Conservation (phyloP, 2,329 filamentous ascomycete species). For the Xylariaceae sp. region DNA sequence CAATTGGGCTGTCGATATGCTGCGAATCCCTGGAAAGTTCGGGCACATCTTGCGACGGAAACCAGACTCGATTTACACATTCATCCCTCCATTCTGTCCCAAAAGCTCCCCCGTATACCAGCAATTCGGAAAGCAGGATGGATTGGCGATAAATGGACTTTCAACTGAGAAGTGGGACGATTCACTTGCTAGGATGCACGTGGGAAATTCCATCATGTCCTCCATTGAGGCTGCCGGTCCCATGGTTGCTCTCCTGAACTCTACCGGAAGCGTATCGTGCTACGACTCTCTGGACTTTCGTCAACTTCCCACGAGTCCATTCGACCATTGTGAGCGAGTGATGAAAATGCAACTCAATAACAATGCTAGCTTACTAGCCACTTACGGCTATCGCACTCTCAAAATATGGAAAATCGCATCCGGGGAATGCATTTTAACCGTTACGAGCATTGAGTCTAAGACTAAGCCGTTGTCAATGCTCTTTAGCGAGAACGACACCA, state of each 20-base stretch:
- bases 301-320: constrained; percentile 9
- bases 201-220: constrained; percentile 8
- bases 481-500: constrained; percentile 16
- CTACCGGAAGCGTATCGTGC: constrained; percentile 16
- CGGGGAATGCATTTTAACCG: constrained; percentile 21
- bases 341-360: constrained; percentile 21
- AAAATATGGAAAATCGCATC: constrained; percentile 26
- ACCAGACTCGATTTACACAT: constrained; percentile 34
- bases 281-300: constrained; percentile 23
- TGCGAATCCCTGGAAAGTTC: constrained; percentile 36
- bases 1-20: constrained; percentile 33
- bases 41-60: constrained; percentile 22
- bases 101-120: constrained; percentile 31
- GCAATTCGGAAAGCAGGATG: constrained; percentile 27
- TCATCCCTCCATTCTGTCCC: constrained; percentile 39
- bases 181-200: constrained; percentile 21
- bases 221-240: constrained; percentile 11
- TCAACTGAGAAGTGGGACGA: constrained; percentile 25
- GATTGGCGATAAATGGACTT: constrained; percentile 13
- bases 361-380: constrained; percentile 22
- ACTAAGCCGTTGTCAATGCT: constrained; percentile 24
- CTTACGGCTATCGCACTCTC: constrained; percentile 26
- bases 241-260: constrained; percentile 16
- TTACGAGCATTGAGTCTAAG: constrained; percentile 20
- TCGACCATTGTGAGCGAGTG: constrained; percentile 21